A percentile compares a stretch with the other conserved stretches of the same genome.
These are phyloP conservation scores for Russula griseocarnosa DNA, from an alignment of 768 basidiomycete genomes.

Conservation along the genomic window DNA sequence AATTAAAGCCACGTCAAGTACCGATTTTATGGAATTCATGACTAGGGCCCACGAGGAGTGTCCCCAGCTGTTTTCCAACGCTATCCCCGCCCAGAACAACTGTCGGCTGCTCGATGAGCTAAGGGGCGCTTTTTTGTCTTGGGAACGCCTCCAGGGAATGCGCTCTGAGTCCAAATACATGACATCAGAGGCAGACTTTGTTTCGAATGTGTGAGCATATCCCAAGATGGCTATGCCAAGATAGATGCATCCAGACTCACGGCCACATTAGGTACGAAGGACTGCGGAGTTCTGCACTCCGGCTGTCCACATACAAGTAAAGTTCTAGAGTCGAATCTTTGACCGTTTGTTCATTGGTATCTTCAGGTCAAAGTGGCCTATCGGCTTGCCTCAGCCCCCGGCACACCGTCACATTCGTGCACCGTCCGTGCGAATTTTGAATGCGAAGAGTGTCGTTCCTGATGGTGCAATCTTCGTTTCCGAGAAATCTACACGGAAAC, in stretches of 20 bases:
- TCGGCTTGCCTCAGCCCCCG: conserved; percentile 48
- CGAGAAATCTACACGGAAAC: conserved; percentile 35
- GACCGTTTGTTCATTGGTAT: conserved; percentile 14
- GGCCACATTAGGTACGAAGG: conserved; percentile 42
- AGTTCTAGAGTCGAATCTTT: conserved; percentile 10
- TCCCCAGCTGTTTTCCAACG: conserved; percentile 42
- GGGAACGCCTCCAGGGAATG: conserved; percentile 45
- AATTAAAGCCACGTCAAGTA: conserved; percentile 30
- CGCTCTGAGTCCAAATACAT: conserved; percentile 41
- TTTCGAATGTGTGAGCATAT: conserved; percentile 47
- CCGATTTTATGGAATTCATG: conserved; percentile 37
- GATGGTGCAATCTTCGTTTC: conserved; percentile 51
- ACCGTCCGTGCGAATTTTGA: conserved; percentile 40
- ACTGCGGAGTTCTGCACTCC: conserved; percentile 46
- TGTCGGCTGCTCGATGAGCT: conserved; percentile 39
- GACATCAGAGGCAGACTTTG: conserved; percentile 54
- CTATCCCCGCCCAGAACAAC: conserved; percentile 27
- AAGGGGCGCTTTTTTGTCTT: conserved; percentile 42
- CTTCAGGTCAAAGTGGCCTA: conserved; percentile 45
- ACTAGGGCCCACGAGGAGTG: conserved; percentile 34
- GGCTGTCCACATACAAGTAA: conserved; percentile 43
- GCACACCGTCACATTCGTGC: conserved; percentile 31
- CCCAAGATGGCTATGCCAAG: not conserved
- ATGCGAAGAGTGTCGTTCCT: conserved; percentile 46
- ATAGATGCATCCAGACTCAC: not conserved